phyloP scores from a whole-genome alignment of 2,329 filamentous ascomycete species.

The Botrytis paeoniae region DNA sequence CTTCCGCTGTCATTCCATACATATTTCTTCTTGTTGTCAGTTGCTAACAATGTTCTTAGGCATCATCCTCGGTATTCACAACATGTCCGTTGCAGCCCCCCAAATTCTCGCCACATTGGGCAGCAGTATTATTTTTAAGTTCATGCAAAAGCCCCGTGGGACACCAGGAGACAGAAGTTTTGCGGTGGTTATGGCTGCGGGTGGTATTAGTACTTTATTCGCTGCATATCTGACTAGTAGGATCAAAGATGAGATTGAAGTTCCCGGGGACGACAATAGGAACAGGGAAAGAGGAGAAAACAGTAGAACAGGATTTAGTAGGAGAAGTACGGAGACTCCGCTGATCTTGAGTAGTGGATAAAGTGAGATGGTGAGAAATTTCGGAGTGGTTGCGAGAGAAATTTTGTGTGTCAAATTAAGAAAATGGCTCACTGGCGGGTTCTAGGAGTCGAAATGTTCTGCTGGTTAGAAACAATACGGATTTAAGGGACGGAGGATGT shows the following conservation, averaged over 20 bases:
- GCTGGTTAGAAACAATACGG: background rate
- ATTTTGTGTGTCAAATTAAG: background rate
- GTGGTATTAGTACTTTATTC: constrained; percentile 72
- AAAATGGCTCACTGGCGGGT: background rate
- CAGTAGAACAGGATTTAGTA: background rate
- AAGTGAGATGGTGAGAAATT: background rate
- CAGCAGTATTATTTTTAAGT: constrained; percentile 78
- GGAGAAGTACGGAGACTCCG: constrained; percentile 6
- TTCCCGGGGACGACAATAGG: constrained; percentile 22
- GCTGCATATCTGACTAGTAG: constrained; percentile 62
- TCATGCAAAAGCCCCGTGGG: constrained; percentile 83
- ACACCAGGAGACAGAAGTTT: constrained; percentile 83
- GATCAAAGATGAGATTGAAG: constrained; percentile 36
- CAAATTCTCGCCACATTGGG: constrained; percentile 87
- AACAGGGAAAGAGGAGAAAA: background rate
- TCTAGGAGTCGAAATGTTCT: background rate
- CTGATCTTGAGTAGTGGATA: constrained; percentile 6
- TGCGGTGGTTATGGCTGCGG: constrained; percentile 79
- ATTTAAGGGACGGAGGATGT: background rate
- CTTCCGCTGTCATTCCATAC: background rate
- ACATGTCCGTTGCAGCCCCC: constrained; percentile 87
- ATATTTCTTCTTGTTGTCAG: background rate
- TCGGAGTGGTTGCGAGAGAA: background rate
- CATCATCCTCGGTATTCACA: constrained; percentile 91
- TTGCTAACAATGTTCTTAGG: constrained; percentile 39